Base-by-base conservation (phyloP, 176 grass and related monocot species). In the Carex littledalei region DNA sequence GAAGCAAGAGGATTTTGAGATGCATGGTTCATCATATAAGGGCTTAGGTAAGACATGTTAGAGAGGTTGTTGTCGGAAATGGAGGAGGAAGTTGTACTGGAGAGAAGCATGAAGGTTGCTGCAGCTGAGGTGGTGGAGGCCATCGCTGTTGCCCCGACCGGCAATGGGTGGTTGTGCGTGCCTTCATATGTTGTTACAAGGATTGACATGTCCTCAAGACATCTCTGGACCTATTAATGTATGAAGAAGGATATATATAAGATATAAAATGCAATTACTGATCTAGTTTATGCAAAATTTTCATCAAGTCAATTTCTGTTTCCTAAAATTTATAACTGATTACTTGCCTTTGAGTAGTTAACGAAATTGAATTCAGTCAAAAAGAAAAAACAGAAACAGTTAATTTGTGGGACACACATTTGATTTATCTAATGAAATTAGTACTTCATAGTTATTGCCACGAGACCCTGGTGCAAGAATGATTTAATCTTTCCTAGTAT, bases 181-280 rank as follows among this genome's bases (percentile, higher is more conserved):
- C 93, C 96, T 91, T 95, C 96, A 82, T 99, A 99, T 63, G 96
- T 99, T 21, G 96, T 99, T 84, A 99, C 87, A 59, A 99, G 88
- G 65, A 99, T 99, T 49, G 96, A 89, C 91, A 95, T 99, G 87
- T 99, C 96, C 66, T 99, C 93, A 13, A 88, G 88, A 80, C 96
- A 99, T 88, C 96, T 86, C 66, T 95, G 96, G 32, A 99, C 96
- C 93, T 99, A 60, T 66, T 24, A 77, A 54, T 54, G 74, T 43
- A 71, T 73, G 3, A 29, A 84, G 0, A 63, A 53, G 69, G 37
- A 39, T 39, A 39, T 3, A 61, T 10, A 77, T 43, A 5, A 86
- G 3, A 74, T 61, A 17, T 18, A 9, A 7, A 32, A 32, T 24
- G 15, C 5, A 24, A 50, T 16, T 74, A 50, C 22, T 55, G 73